These are phyloP conservation scores for Epichloe aotearoae DNA, from an alignment of 2,329 filamentous ascomycete genomes.

Conservation along the genomic window DNA sequence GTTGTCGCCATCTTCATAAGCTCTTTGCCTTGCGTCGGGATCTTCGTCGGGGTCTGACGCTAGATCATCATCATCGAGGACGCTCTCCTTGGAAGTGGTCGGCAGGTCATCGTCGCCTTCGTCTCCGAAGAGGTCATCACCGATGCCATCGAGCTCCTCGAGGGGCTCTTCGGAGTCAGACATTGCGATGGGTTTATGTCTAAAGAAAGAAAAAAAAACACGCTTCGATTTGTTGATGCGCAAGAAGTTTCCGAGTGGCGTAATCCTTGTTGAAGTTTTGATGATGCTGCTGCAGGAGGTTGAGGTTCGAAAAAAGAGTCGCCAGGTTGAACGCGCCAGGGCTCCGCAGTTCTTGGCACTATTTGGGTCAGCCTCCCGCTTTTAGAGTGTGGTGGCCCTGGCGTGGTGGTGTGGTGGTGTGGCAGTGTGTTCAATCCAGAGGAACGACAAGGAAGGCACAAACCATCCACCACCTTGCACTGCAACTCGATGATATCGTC, in stretches of 20 bases:
- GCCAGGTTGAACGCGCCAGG: neutral
- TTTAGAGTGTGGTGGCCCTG: too few relatives aligned
- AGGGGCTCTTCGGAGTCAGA: slow-evolving; percentile 43
- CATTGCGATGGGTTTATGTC: slow-evolving; percentile 23
- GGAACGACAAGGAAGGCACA: too few relatives aligned
- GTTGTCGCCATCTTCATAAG: slow-evolving; percentile 32
- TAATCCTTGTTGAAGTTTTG: neutral
- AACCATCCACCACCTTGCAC: too few relatives aligned
- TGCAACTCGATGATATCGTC: too few relatives aligned
- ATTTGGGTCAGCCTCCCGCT: neutral
- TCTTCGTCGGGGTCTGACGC: slow-evolving; percentile 37
- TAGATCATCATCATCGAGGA: slow-evolving; percentile 48
- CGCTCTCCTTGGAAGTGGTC: slow-evolving; percentile 46
- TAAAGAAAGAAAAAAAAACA: neutral
- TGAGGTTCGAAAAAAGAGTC: neutral
- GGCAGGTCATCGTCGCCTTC: slow-evolving; percentile 42
- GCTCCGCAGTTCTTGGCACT: neutral
- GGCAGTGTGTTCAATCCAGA: too few relatives aligned
- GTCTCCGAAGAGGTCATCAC: slow-evolving; percentile 50
- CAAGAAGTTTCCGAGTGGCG: neutral
- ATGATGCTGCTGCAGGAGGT: neutral
- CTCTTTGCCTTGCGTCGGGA: slow-evolving; percentile 19
- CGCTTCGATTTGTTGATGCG: neutral
- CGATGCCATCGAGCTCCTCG: slow-evolving; percentile 37
- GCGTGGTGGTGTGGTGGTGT: too few relatives aligned